phyloP scores from a whole-genome alignment of 257 asterid species.

The Agastache rugosa region DNA sequence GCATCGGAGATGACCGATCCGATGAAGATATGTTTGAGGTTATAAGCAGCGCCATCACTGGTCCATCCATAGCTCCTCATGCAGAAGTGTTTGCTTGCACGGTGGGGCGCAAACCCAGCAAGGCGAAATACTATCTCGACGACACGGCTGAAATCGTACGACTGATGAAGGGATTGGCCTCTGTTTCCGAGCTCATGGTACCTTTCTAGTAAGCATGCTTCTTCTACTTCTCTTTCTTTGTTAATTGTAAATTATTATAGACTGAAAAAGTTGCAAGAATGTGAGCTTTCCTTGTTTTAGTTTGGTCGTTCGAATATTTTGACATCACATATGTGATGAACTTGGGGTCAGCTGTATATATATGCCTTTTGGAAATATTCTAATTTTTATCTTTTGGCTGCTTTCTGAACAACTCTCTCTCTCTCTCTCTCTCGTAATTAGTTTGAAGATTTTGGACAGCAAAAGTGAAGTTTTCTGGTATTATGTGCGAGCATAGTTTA shows the following conservation, averaged over 20 bases:
- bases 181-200: constrained; percentile 67
- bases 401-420: background rate
- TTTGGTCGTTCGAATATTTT: background rate
- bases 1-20: constrained; percentile 85
- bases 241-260: constrained; percentile 40
- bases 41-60: constrained; percentile 57
- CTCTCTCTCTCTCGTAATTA: background rate
- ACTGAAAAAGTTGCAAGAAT: constrained; percentile 23
- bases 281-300: constrained; percentile 15
- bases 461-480: too few relatives aligned
- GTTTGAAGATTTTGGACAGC: background rate
- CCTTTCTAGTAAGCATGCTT: constrained; percentile 9
- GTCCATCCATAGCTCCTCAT: constrained; percentile 71
- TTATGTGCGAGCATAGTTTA: too few relatives aligned
- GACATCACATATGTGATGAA: background rate
- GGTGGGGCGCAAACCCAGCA: constrained; percentile 80
- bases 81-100: constrained; percentile 93
- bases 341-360: constrained; percentile 33
- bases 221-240: background rate
- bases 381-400: background rate
- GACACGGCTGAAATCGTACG: constrained; percentile 80
- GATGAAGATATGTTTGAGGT: constrained; percentile 95
- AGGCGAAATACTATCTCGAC: constrained; percentile 88
- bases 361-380: constrained; percentile 12
- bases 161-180: constrained; percentile 77